Evolutionary conservation across 805 yeast species (phyloP), one percentile per base, ranked within the genome.

Genomic region (Wickerhamiella sergipiensis): DNA sequence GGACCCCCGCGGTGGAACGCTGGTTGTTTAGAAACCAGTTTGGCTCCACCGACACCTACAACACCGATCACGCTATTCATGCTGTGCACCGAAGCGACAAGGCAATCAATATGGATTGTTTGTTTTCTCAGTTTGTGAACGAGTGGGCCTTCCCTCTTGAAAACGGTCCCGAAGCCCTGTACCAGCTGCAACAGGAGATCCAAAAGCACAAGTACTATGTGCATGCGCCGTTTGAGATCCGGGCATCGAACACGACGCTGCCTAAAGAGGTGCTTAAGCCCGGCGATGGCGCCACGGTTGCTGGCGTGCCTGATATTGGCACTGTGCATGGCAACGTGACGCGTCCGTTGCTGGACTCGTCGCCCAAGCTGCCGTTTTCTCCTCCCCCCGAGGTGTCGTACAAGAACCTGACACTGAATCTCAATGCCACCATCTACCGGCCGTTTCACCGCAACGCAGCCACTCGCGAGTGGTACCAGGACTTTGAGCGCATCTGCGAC

Each of bases 121-220:
- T 90, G 58, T 90, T 87, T 66, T 80, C 88, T 44, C 98, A 90
- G 67, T 89, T 81, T 67, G 97, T 90, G 48, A 81, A 89, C 63
- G 98, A 90, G 69, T 90, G 97, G 97, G 88, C 92, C n/a, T 78
- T 94, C 47, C 97, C 97, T 19, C 69, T 90, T 61, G 74, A 69
- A 22, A 76, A 79, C 55, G 97, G 97, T 5, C 81, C 81, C 7
- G 83, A 79, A 49, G 81, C 83, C 18, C 73, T 89, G 55, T 67
- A 71, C 48, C 52, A 61, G 46, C 55, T 67, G 31, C 55, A 59
- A 6, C 63, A 67, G 43, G 72, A 81, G n/a, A 71, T 90, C 53
- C 64, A 73, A 29, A 70, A 69, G 21, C 78, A 79, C 53, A 81
- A 80, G 38, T 90, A 75, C 66, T 90, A 74, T 61, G 95, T 89